phyloP scores from a whole-genome alignment of 495 filamentous ascomycete species.

The Neurospora sp. region DNA sequence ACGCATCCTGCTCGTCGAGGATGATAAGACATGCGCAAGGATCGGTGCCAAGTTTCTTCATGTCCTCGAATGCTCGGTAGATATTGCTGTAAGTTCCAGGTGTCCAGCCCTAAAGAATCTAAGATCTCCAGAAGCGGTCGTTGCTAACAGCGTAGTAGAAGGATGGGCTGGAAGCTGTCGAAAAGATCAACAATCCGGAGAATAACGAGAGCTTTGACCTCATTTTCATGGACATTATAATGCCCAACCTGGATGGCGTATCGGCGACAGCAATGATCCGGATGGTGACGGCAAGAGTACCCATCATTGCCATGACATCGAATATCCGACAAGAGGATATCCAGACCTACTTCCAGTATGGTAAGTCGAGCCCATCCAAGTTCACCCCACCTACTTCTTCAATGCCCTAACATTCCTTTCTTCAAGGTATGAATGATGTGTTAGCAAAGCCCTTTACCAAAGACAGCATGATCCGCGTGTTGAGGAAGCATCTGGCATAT shows the following conservation, averaged over 20 bases:
- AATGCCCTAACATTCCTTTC: slow-evolving; percentile 9
- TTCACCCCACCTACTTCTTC: neutral
- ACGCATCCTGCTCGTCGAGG: slow-evolving; percentile 84
- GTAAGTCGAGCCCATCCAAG: slow-evolving; percentile 41
- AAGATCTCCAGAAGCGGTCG: neutral
- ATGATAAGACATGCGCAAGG: slow-evolving; percentile 85
- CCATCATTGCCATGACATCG: slow-evolving; percentile 97
- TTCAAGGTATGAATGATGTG: slow-evolving; percentile 94
- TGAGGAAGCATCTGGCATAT: slow-evolving; percentile 79
- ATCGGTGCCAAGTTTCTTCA: slow-evolving; percentile 93
- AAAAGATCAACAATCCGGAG: slow-evolving; percentile 60
- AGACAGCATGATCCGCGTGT: slow-evolving; percentile 81
- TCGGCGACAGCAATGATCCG: slow-evolving; percentile 91
- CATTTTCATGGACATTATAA: slow-evolving; percentile 98
- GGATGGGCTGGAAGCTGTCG: slow-evolving; percentile 87
- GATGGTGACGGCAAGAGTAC: slow-evolving; percentile 70
- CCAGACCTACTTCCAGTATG: slow-evolving; percentile 92
- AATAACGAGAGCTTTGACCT: slow-evolving; percentile 74
- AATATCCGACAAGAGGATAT: slow-evolving; percentile 97
- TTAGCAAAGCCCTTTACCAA: slow-evolving; percentile 95
- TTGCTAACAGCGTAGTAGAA: slow-evolving; percentile 9
- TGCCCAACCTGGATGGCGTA: slow-evolving; percentile 92
- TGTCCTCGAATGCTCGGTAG: slow-evolving; percentile 78
- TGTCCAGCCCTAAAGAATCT: neutral
- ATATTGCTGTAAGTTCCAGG: slow-evolving; percentile 66